Evolutionary conservation across 441 rosid genomes (phyloP), one percentile per base, ranked within the genome.

Genomic region (Gossypium davidsonii): DNA sequence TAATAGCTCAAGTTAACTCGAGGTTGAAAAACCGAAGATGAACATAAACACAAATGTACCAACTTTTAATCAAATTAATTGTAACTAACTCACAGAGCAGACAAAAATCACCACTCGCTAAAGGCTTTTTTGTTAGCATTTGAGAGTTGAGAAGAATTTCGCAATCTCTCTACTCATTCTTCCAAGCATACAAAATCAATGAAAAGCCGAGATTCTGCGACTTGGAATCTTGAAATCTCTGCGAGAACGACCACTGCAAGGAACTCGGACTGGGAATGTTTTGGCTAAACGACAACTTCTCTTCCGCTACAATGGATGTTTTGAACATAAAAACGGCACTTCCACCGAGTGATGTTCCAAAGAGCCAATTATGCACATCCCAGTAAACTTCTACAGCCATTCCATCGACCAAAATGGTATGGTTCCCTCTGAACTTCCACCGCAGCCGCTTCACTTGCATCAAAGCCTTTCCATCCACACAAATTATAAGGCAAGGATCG

Each of bases 351-450:
- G 91, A 76, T 12, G 86, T 11, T 15, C 92, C 91, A 67, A 87
- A 92, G 12, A 92, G 88, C 97, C 97, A 92, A 78, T 78, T 88
- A 81, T 92, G 85, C 18, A 92, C 94, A 81, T 92, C 96, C 98
- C 98, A 92, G 62, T 85, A 82, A 66, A 90, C 89, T 78, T 90
- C 96, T 28, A 92, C 87, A 0, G 88, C 83, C 39, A 88, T 39
- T 49, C 94, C 93, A 75, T 89, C 89, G 2, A 92, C 90, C 79
- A 87, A 74, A 71, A 92, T 87, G 4, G 92, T 90, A 65, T 84
- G 87, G 62, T 90, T 92, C 42, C 94, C 97, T 15, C 97, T 80
- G 68, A 92, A 92, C 85, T 92, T 92, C 96, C 98, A 92, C 0
- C 77, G 77, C 1, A 92, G 86, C 76, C 86, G 79, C 86, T 85